phyloP scores from a whole-genome alignment of 257 asterid species.

The Vinca minor region DNA sequence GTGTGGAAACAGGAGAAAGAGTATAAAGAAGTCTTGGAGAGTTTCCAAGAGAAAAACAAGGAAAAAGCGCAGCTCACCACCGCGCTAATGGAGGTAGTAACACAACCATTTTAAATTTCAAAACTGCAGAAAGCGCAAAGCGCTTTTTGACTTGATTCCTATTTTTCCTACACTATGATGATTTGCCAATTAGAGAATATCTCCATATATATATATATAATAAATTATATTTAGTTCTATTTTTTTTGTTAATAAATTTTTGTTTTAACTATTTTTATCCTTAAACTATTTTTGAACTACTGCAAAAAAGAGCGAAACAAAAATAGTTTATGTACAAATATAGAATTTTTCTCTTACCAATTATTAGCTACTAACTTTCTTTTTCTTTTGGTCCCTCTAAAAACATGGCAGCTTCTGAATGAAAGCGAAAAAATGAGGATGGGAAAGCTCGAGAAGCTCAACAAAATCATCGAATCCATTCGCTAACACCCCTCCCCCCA shows the following conservation, averaged over 20 bases:
- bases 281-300: no score
- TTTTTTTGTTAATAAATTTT: no score
- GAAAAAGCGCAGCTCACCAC: conserved; percentile 65
- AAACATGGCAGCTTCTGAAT: conserved; percentile 45
- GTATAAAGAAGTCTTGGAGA: conserved; percentile 70
- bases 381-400: background rate
- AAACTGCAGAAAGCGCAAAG: background rate
- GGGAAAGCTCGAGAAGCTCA: conserved; percentile 70
- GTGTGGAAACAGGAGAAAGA: conserved; percentile 58
- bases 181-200: no score
- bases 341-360: no score
- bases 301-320: no score
- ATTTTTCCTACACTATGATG: background rate
- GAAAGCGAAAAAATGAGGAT: conserved; percentile 71
- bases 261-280: no score
- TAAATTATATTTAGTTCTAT: no score
- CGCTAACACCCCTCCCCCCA: conserved; percentile 13
- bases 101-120: background rate
- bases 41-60: conserved; percentile 62
- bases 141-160: background rate
- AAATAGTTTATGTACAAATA: no score
- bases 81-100: conserved; percentile 59
- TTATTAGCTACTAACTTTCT: background rate
- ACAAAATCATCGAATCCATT: conserved; percentile 48
- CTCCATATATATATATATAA: no score